Percentiles rank a stretch among this genome's conserved stretches.
Evolutionary conservation across 73 alveolate genomes (phyloP).

Genomic region (Paraurostyla sp.): DNA sequence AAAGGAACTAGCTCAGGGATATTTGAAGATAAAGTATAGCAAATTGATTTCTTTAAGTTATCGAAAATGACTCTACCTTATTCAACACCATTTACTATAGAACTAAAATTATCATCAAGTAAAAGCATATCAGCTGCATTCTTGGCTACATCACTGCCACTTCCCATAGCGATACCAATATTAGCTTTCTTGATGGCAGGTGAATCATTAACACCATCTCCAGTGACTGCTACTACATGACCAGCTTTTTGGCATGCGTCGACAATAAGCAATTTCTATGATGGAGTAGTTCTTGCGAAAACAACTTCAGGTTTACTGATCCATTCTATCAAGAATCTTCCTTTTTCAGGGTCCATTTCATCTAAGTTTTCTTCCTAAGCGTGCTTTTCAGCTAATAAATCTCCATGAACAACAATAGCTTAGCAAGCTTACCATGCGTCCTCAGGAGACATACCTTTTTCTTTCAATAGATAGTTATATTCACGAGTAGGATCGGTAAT

Average conservation of each 20-base stretch:
- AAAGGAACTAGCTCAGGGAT: conserved; percentile 94
- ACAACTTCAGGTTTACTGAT: conserved; percentile 90
- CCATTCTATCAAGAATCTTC: conserved; percentile 78
- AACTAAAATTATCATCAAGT: conserved; percentile 81
- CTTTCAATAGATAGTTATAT: conserved; percentile 73
- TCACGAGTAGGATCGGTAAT: conserved; percentile 77
- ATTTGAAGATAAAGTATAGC: conserved; percentile 89
- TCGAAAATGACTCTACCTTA: conserved; percentile 97
- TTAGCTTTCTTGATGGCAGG: conserved; percentile 95
- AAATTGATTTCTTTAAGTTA: conserved; percentile 88
- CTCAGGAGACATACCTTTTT: conserved; percentile 68
- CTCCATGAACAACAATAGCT: conserved; percentile 90
- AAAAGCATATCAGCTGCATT: conserved; percentile 97
- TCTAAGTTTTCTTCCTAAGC: conserved; percentile 82
- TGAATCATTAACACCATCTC: conserved; percentile 98
- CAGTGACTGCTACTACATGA: conserved; percentile 98
- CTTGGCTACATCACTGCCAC: conserved; percentile 86
- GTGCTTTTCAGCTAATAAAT: conserved; percentile 73
- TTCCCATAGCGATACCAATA: conserved; percentile 87
- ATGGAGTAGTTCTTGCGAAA: conserved; percentile 98
- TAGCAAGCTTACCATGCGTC: conserved; percentile 74
- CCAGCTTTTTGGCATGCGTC: conserved; percentile 95
- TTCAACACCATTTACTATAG: conserved; percentile 83
- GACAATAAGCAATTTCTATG: conserved; percentile 95
- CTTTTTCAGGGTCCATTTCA: conserved; percentile 82